phyloP scores from a whole-genome alignment of 306 rosid genomes.

The Ammopiptanthus mongolicus region DNA sequence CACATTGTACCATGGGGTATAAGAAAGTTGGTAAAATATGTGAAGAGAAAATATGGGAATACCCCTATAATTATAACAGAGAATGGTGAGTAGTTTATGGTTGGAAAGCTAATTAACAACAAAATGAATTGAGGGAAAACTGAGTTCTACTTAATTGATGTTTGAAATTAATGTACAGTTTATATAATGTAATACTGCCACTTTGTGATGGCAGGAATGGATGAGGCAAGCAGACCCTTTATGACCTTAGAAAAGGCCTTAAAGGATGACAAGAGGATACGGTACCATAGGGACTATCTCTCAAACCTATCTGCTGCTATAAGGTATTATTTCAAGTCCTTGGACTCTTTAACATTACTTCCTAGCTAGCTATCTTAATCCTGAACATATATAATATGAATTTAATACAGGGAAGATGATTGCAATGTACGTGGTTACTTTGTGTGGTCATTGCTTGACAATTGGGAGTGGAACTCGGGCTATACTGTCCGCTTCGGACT shows the following conservation, averaged over 20 bases:
- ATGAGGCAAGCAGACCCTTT: conserved; percentile 58
- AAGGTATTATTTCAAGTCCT: conserved; percentile 40
- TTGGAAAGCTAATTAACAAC: neutral
- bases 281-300: conserved; percentile 75
- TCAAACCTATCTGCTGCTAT: conserved; percentile 87
- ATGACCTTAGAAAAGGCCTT: conserved; percentile 47
- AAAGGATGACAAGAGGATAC: conserved; percentile 74
- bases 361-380: neutral
- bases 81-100: conserved; percentile 51
- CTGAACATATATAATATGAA: conserved; percentile 23
- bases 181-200: neutral
- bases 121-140: neutral
- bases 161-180: neutral
- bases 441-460: conserved; percentile 93
- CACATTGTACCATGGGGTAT: conserved; percentile 96
- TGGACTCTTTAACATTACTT: neutral
- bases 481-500: conserved; percentile 85
- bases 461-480: conserved; percentile 97
- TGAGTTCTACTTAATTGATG: neutral
- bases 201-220: conserved; percentile 60
- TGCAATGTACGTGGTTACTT: conserved; percentile 81
- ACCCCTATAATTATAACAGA: conserved; percentile 72
- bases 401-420: conserved; percentile 57
- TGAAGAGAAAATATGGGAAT: conserved; percentile 63
- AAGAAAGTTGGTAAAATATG: conserved; percentile 56